A percentile compares a stretch with the other conserved stretches of the same genome.
Evolutionary conservation across 2,329 filamentous ascomycete species (phyloP).

Genomic region (Trichoderma sp.): DNA sequence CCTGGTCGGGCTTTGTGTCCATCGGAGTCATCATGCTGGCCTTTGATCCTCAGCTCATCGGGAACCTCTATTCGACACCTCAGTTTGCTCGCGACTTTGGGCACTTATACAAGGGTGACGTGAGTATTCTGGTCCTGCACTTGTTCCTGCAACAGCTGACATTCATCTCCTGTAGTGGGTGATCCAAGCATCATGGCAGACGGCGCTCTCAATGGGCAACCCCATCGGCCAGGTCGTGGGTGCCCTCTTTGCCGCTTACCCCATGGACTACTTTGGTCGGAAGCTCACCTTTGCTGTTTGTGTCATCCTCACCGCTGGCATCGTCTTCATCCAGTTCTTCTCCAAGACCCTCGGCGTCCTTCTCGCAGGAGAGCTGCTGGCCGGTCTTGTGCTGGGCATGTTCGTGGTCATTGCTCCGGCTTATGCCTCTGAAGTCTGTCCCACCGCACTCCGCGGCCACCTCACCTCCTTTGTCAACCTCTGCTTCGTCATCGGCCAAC

Average conservation of each 20-base stretch:
- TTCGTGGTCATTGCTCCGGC: conserved; percentile 48
- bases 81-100: conserved; percentile 62
- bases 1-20: conserved; percentile 62
- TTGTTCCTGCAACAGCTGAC: neutral
- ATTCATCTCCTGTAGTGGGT: conserved; percentile 36
- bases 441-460: conserved; percentile 45
- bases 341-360: conserved; percentile 44
- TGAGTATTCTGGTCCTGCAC: conserved; percentile 21
- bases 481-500: conserved; percentile 47
- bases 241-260: conserved; percentile 53
- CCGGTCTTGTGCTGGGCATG: conserved; percentile 47
- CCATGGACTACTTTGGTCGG: conserved; percentile 40
- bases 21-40: conserved; percentile 63
- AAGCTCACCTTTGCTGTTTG: conserved; percentile 58
- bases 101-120: conserved; percentile 47
- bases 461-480: conserved; percentile 49
- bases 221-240: conserved; percentile 61
- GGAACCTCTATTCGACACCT: conserved; percentile 62
- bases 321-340: conserved; percentile 42
- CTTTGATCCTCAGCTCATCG: conserved; percentile 66
- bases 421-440: conserved; percentile 50
- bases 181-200: conserved; percentile 50
- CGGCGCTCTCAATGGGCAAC: conserved; percentile 54
- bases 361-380: conserved; percentile 50
- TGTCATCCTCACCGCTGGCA: conserved; percentile 38